These are phyloP conservation scores for Ceratobasidium sp. DNA, from an alignment of 1,284 basidiomycete genomes.

Conservation along the genomic window DNA sequence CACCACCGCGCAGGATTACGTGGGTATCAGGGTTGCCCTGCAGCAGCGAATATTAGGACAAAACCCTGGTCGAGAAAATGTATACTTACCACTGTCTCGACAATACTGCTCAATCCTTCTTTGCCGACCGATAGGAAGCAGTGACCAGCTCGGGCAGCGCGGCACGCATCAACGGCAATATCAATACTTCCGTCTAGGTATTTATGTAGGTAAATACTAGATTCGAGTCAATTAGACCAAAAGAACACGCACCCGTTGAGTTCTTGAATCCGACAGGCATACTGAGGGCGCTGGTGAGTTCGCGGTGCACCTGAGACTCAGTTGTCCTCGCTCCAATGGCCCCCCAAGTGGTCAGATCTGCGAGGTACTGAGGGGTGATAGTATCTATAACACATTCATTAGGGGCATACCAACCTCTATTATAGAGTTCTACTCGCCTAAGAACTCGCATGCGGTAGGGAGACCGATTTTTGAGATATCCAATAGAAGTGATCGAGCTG, in stretches of 20 bases:
- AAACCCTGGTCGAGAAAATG: slow-evolving; percentile 26
- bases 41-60: not conserved
- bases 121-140: slow-evolving; percentile 95
- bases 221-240: slow-evolving; percentile 69
- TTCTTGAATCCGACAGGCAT: slow-evolving; percentile 86
- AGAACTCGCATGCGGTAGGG: slow-evolving; percentile 89
- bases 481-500: slow-evolving; percentile 88
- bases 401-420: slow-evolving; percentile 46
- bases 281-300: slow-evolving; percentile 85
- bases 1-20: slow-evolving; percentile 90
- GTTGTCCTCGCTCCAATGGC: slow-evolving; percentile 97
- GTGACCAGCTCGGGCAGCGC: slow-evolving; percentile 87
- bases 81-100: slow-evolving; percentile 82
- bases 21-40: slow-evolving; percentile 91
- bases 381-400: slow-evolving; percentile 68
- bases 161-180: slow-evolving; percentile 92
- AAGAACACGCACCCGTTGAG: slow-evolving; percentile 77
- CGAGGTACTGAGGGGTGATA: slow-evolving; percentile 93
- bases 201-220: slow-evolving; percentile 47
- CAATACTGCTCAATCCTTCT: slow-evolving; percentile 90
- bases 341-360: slow-evolving; percentile 97
- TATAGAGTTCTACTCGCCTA: slow-evolving; percentile 61
- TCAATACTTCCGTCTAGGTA: slow-evolving; percentile 71
- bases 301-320: slow-evolving; percentile 96
- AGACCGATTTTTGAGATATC: slow-evolving; percentile 89